A percentile compares a stretch with the other conserved stretches of the same genome.
These are phyloP conservation scores for Fraxinus ornus DNA, from an alignment of 305 asterid species.

Conservation along the genomic window DNA sequence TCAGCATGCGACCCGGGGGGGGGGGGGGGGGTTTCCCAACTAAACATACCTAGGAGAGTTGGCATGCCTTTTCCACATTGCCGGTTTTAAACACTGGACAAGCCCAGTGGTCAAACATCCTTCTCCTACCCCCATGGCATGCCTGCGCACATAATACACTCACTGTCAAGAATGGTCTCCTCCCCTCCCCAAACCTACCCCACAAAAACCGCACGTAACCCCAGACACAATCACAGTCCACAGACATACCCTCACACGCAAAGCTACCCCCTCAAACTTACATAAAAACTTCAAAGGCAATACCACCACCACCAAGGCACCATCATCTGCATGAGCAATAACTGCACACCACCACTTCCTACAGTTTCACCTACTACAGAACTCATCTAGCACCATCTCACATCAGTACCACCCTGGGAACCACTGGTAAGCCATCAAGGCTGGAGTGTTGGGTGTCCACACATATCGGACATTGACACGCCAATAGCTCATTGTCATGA, in stretches of 20 bases:
- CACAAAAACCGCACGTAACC: not conserved
- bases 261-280: not conserved
- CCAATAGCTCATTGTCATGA: not conserved
- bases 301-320: not conserved
- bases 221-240: not conserved
- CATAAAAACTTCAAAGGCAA: not conserved
- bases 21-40: no score
- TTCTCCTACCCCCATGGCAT: not conserved
- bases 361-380: not conserved
- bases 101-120: not conserved
- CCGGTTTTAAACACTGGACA: not conserved
- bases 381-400: not conserved
- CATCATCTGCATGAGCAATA: not conserved
- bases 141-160: not conserved
- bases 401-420: not conserved
- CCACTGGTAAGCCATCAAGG: not conserved
- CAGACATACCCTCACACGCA: not conserved
- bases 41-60: not conserved
- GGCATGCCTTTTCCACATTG: not conserved
- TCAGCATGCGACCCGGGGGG: not conserved
- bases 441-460: not conserved
- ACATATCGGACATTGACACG: not conserved
- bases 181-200: not conserved
- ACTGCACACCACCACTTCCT: not conserved
- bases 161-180: not conserved